These are phyloP conservation scores for Ilex aquifolium DNA, from an alignment of 257 asterid genomes.

Conservation along the genomic window DNA sequence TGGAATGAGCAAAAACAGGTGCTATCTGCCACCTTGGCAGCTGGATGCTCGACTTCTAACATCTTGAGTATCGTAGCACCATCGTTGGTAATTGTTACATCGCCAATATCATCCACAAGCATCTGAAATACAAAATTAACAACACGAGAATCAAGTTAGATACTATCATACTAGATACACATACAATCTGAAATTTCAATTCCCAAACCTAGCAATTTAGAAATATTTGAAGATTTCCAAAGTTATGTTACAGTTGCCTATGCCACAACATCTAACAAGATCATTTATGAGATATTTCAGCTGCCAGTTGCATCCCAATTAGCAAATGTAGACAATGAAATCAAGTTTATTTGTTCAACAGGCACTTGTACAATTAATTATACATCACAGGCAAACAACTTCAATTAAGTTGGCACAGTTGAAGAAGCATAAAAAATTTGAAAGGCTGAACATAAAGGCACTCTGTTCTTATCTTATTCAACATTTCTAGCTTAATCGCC, in stretches of 20 bases:
- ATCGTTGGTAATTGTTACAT: conserved; percentile 96
- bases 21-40: conserved; percentile 69
- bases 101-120: conserved; percentile 98
- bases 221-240: not conserved
- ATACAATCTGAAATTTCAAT: too few species aligned
- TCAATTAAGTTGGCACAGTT: too few species aligned
- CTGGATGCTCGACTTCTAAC: conserved; percentile 99
- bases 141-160: conserved; percentile 5
- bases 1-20: not conserved
- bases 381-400: not conserved
- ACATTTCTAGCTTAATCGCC: too few species aligned
- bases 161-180: not conserved
- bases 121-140: conserved; percentile 41
- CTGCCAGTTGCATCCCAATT: not conserved
- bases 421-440: not conserved
- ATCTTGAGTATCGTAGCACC: conserved; percentile 94
- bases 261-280: too few species aligned
- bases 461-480: too few species aligned
- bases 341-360: not conserved
- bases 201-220: not conserved
- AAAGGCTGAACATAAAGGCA: too few species aligned
- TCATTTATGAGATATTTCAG: not conserved
- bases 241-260: too few species aligned
- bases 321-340: not conserved
- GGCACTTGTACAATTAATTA: too few species aligned